Evolutionary conservation across 768 basidiomycete species (phyloP), one percentile per base, ranked within the genome.

Genomic region (Phlegmacium glaucopus): DNA sequence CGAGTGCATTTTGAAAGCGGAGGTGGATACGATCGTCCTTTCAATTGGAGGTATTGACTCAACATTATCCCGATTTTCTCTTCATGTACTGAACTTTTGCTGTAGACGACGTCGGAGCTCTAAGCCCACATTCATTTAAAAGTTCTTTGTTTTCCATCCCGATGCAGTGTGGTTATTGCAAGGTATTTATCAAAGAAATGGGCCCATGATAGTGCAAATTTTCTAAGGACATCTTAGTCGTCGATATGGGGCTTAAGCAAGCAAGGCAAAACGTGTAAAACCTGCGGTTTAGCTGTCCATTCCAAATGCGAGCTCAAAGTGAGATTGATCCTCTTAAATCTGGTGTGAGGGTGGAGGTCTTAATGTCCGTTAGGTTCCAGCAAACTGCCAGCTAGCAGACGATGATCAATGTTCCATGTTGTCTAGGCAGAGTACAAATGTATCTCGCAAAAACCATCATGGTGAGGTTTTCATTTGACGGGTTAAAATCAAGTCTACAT

Each of bases 171-270:
- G 83, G 77, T 11, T 89, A 88, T 61, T 93, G 90, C 72, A 83
- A 87, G 77, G 89, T 85, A 51, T 28, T 72, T 53, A 3, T 6
- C 11, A n/a, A 34, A n/a, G 6, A n/a, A 34, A 34, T n/a, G n/a
- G n/a, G n/a, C n/a, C n/a, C n/a, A 35, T 13, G 11, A 38, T 40
- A 26, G 35, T 47, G 48, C 13, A 45, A 12, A n/a, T 18, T 44
- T 37, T 48, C 39, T 32, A 37, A 26, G 42, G 15, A 53, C 45
- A 45, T 46, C 41, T 55, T 39, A 91, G 89, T 75, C 83, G 9
- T 87, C 86, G 7, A 90, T 93, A 26, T 92, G 90, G 90, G 91
- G 90, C 8, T 69, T 92, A 37, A 86, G 80, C 61, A 91, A 90
- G 64, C 87, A 89, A 60, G 90, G 90, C 28, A 92, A 90, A 69